These are phyloP conservation scores for Citropsis articulata DNA, from an alignment of 345 rosid genomes.

Conservation along the genomic window DNA sequence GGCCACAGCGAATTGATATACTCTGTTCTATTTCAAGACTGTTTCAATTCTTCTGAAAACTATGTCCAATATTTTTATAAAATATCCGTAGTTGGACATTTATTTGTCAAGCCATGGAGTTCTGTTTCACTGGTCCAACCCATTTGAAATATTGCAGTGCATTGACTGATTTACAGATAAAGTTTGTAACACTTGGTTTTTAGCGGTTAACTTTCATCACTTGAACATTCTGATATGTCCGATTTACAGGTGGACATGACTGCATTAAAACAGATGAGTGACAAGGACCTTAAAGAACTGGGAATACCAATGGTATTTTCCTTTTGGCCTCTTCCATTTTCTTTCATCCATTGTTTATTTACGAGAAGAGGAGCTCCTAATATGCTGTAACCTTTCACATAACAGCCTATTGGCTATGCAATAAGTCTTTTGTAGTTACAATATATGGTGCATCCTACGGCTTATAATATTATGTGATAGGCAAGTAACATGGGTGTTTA, in stretches of 20 bases:
- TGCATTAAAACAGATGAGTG: constrained; percentile 50
- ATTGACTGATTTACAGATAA: background rate
- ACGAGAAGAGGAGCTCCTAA: background rate
- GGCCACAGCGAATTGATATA: background rate
- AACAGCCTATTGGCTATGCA: background rate
- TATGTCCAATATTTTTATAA: background rate
- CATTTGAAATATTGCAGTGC: background rate
- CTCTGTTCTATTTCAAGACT: background rate
- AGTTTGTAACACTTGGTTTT: background rate
- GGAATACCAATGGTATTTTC: constrained; percentile 59
- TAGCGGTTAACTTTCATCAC: background rate
- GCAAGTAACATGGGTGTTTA: background rate
- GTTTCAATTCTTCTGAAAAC: background rate
- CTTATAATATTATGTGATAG: background rate
- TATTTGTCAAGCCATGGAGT: background rate
- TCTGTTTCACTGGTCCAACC: background rate
- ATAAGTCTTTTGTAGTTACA: background rate
- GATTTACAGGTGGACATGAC: constrained; percentile 55
- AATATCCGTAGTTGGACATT: background rate
- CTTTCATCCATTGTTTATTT: background rate
- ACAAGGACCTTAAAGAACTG: constrained; percentile 52
- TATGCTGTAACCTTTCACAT: background rate
- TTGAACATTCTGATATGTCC: background rate
- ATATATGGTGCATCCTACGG: background rate
- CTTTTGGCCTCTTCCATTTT: background rate